Evolutionary conservation across 257 asterid species (phyloP), one percentile per base, ranked within the genome.

Genomic region (Solanum neorickii): DNA sequence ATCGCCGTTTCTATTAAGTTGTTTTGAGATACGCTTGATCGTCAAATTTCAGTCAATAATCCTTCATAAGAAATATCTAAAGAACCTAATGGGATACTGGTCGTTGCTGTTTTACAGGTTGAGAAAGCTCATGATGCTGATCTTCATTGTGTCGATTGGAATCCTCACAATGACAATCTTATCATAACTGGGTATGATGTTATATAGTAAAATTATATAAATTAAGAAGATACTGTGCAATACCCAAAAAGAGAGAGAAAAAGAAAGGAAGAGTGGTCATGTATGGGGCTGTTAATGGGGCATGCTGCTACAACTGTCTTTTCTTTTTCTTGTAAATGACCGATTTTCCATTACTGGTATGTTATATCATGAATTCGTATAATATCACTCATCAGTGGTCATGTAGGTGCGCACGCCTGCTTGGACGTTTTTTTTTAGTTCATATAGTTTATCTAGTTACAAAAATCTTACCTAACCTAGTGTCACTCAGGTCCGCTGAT

Each of bases 101-200:
- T 46, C 15, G 46, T 86, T 86, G 80, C 87, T 83, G 46, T 60
- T 87, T 74, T 56, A 86, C 91, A 97, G 99, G 99, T 97, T 88
- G 98, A 93, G 88, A 96, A 96, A 91, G 99, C 99, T 14, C 98
- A 96, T 91, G 90, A 91, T 88, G 97, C 98, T 83, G 99, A 97
- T 94, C 95, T 97, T 93, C 99, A 97, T 87, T 97, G 99, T 70
- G 99, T 97, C 69, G 99, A 97, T 89, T 97, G 99, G 99, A 97
- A 93, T 87, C 93, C 96, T 85, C 99, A 94, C 68, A 98, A 96
- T 89, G 95, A 94, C 89, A 93, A 96, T 89, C 93, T 93, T 88
- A 96, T 97, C 88, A 89, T 97, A 82, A 97, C 99, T 27, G 99
- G 99, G 99, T 96, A 93, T 83, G 92, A 8, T 35, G 59, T 82